Percentiles rank a stretch among this genome's conserved stretches.
Evolutionary conservation across 2,329 filamentous ascomycete genomes (phyloP).

Genomic region (Cladosporium sp.): DNA sequence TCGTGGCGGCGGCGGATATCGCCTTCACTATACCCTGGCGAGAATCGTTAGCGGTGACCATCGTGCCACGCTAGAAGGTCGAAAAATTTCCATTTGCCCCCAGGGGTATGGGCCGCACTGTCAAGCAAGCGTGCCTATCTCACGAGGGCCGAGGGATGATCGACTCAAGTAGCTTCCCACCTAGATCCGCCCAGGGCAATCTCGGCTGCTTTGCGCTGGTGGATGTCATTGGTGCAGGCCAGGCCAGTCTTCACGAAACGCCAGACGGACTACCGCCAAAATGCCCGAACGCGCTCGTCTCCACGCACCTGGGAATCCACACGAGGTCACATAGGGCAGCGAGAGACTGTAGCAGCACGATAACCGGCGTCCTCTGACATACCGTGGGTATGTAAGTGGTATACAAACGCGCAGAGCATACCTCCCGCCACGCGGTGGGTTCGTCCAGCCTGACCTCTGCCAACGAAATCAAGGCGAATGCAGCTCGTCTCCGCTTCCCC

Average conservation of each 20-base stretch:
- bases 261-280: no score
- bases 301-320: no score
- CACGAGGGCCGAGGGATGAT: conserved; percentile 4
- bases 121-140: background rate
- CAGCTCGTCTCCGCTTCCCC: conserved; percentile 7
- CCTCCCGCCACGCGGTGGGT: no score
- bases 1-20: background rate
- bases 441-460: no score
- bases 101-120: conserved; percentile 2
- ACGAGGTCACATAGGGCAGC: no score
- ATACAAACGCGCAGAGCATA: no score
- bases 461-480: no score
- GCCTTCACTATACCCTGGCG: background rate
- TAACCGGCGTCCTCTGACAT: no score
- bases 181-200: conserved; percentile 9
- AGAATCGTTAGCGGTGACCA: background rate
- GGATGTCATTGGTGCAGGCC: background rate
- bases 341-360: no score
- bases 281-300: no score
- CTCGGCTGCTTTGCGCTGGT: conserved; percentile 9
- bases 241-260: no score
- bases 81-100: conserved; percentile 12
- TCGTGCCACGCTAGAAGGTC: conserved; percentile 11
- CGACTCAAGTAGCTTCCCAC: conserved; percentile 8
- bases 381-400: no score